Evolutionary conservation across 192 early-diverging fungal species (phyloP).

Genomic region (Coemansia erecta): DNA sequence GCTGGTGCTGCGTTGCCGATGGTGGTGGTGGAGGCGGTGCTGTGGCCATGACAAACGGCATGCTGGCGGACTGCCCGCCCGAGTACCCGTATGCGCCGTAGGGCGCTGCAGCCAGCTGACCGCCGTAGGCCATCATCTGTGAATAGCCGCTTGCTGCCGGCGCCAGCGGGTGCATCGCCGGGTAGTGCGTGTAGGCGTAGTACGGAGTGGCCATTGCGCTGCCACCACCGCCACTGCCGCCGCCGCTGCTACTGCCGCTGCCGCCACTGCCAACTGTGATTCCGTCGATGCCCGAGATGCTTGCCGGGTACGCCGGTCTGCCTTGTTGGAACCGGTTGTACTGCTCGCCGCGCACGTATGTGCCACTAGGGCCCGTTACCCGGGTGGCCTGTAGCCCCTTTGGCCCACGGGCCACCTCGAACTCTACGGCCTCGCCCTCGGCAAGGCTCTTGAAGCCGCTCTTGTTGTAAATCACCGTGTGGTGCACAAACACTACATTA

Average conservation of each 20-base stretch:
- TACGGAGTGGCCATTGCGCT: constrained; percentile 7
- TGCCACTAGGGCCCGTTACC: constrained; percentile 73
- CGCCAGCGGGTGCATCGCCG: constrained; percentile 7
- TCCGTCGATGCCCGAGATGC: no score
- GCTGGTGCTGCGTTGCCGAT: constrained; percentile 27
- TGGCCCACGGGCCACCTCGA: constrained; percentile 64
- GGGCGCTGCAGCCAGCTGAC: constrained; percentile 26
- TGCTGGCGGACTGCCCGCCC: constrained; percentile 1
- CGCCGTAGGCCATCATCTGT: constrained; percentile 19
- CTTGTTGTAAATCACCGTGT: constrained; percentile 71
- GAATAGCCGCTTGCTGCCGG: constrained; percentile 14
- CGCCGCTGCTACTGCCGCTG: not conserved
- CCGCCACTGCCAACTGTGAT: no score
- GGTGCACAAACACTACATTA: constrained; percentile 73
- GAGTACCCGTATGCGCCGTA: constrained; percentile 21
- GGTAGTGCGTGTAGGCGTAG: constrained; percentile 19
- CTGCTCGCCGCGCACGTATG: constrained; percentile 75
- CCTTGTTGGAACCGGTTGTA: constrained; percentile 42
- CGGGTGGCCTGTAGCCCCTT: constrained; percentile 84
- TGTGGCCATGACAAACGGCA: constrained; percentile 17
- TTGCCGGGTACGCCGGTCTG: no score
- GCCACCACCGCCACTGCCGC: not conserved
- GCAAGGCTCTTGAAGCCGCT: constrained; percentile 75
- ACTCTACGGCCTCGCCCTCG: constrained; percentile 70
- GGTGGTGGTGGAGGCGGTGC: not conserved